These are phyloP conservation scores for Yarrowia osloensis DNA, from an alignment of 805 yeast genomes.

Conservation along the genomic window DNA sequence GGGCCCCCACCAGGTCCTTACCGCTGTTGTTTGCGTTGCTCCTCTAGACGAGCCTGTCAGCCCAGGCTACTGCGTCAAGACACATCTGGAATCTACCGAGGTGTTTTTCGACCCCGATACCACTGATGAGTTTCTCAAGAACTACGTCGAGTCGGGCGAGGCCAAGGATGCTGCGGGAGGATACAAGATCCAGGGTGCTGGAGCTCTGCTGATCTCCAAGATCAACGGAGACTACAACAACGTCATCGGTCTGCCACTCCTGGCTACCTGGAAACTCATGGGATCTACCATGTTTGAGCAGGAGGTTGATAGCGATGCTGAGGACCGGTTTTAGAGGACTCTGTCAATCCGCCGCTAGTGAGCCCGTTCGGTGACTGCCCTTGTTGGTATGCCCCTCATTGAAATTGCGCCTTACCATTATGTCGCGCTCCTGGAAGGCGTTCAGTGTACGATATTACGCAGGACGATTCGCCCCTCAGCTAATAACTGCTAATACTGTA, in stretches of 20 bases:
- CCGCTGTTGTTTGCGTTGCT: conserved; percentile 55
- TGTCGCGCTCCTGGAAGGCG: no score
- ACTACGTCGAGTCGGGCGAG: conserved; percentile 70
- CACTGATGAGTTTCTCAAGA: conserved; percentile 56
- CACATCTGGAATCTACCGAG: conserved; percentile 48
- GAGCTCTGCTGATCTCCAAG: conserved; percentile 55
- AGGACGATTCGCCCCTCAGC: no score
- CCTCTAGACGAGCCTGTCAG: conserved; percentile 47
- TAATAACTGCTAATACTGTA: no score
- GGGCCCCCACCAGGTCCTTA: conserved; percentile 52
- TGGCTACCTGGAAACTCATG: conserved; percentile 51
- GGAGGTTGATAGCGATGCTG: conserved; percentile 30
- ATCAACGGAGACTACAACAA: conserved; percentile 82
- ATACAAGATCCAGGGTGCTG: conserved; percentile 81
- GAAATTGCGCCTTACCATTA: no score
- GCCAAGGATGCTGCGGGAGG: conserved; percentile 91
- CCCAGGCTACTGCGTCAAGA: conserved; percentile 47
- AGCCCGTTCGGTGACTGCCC: no score
- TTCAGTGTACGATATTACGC: no score
- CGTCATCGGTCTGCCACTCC: conserved; percentile 83
- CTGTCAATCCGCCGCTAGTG: no score
- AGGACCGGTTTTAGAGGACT: conserved; percentile 27
- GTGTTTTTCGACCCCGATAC: conserved; percentile 46
- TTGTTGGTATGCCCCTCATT: no score
- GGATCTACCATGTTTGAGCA: conserved; percentile 25